phyloP scores from a whole-genome alignment of 495 filamentous ascomycete species.

The Penicillium canariense region DNA sequence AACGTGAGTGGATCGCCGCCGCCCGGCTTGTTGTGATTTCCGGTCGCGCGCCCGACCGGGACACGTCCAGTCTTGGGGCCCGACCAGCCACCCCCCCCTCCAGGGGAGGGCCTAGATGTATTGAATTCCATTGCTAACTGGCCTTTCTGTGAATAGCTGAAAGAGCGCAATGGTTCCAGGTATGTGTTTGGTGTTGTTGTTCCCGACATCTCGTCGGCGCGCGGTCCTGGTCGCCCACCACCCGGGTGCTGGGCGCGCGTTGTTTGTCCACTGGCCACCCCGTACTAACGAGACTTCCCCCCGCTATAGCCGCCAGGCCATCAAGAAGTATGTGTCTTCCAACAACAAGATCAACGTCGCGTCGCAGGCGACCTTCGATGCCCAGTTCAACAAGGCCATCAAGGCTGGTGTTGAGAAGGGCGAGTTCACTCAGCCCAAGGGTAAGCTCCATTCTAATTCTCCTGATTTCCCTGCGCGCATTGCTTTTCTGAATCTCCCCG shows the following conservation, averaged over 20 bases:
- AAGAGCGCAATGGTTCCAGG: slow-evolving; percentile 65
- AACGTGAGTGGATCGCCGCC: slow-evolving; percentile 57
- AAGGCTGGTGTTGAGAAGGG: slow-evolving; percentile 86
- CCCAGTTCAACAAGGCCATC: slow-evolving; percentile 90
- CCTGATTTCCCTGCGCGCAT: slow-evolving; percentile 5
- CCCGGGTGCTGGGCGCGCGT: neutral
- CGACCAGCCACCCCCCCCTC: slow-evolving; percentile 25
- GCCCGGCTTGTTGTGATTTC: slow-evolving; percentile 31
- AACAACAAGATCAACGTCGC: slow-evolving; percentile 84
- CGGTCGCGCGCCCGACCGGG: slow-evolving; percentile 44
- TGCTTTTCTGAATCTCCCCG: slow-evolving; percentile 1
- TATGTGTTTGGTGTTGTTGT: slow-evolving; percentile 42
- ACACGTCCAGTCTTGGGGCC: slow-evolving; percentile 36
- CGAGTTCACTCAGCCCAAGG: slow-evolving; percentile 91
- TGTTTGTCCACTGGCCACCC: slow-evolving; percentile 4
- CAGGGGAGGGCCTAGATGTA: slow-evolving; percentile 12
- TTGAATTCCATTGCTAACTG: slow-evolving; percentile 33
- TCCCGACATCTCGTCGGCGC: slow-evolving; percentile 10
- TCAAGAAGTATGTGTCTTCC: slow-evolving; percentile 97
- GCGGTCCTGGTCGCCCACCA: slow-evolving; percentile 1
- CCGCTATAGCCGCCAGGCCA: slow-evolving; percentile 73
- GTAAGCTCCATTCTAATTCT: slow-evolving; percentile 52
- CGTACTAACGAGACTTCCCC: slow-evolving; percentile 13
- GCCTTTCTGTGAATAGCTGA: slow-evolving; percentile 48
- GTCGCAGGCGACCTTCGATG: slow-evolving; percentile 73